phyloP scores from a whole-genome alignment of 768 basidiomycete genomes.

The Suillus luteus region DNA sequence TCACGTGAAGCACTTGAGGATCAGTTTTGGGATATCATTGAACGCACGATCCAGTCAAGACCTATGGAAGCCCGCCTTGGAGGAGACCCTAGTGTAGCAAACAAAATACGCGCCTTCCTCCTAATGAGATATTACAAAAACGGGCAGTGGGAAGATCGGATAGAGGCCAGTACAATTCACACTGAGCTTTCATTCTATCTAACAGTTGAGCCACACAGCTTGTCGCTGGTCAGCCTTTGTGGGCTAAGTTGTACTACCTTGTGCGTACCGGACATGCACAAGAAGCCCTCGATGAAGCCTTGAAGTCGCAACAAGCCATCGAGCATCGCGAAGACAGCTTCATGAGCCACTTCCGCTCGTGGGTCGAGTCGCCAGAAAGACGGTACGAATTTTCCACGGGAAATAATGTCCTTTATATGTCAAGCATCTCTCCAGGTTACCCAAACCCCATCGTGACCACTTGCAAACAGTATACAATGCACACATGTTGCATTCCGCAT shows the following conservation, averaged over 20 bases:
- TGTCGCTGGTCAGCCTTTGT: constrained; percentile 84
- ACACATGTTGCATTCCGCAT: constrained; percentile 86
- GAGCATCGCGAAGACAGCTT: constrained; percentile 83
- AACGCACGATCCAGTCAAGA: constrained; percentile 77
- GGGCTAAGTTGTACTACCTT: constrained; percentile 94
- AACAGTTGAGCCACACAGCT: constrained; percentile 46
- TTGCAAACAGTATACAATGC: constrained; percentile 80
- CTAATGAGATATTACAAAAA: constrained; percentile 78
- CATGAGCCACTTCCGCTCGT: constrained; percentile 77
- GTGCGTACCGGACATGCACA: constrained; percentile 80
- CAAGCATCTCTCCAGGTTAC: constrained; percentile 45
- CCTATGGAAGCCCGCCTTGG: constrained; percentile 87
- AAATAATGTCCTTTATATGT: neutral
- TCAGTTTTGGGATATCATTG: constrained; percentile 84
- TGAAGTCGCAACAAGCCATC: constrained; percentile 67
- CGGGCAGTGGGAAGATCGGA: constrained; percentile 81
- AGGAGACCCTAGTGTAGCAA: constrained; percentile 86
- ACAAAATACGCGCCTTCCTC: constrained; percentile 88
- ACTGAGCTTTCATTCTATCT: constrained; percentile 1
- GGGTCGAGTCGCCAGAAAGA: constrained; percentile 80
- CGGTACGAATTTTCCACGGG: constrained; percentile 46
- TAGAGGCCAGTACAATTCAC: constrained; percentile 63
- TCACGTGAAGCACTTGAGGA: constrained; percentile 83
- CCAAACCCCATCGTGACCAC: constrained; percentile 76
- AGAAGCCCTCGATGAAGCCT: constrained; percentile 80